Percentiles rank a stretch among this genome's conserved stretches.
Conservation (phyloP, 1,139 yeast species). For the Candida dubliniensis region DNA sequence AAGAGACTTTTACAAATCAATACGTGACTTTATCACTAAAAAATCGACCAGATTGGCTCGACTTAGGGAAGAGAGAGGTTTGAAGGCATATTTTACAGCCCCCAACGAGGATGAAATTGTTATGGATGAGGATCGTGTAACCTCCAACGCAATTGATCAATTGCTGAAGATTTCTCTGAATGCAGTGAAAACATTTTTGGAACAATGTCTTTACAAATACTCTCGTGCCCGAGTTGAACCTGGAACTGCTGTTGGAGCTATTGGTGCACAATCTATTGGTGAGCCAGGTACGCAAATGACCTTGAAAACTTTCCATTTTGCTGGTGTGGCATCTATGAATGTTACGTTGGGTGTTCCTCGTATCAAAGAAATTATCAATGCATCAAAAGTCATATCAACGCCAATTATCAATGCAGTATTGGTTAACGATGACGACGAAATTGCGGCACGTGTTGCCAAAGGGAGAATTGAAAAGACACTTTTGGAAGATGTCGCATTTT, state of each 20-base stretch:
- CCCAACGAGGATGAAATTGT: conserved; percentile 42
- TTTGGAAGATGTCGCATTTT: conserved; percentile 81
- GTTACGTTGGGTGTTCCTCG: conserved; percentile 99
- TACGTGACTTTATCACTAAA: conserved; percentile 58
- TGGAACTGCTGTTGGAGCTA: conserved; percentile 90
- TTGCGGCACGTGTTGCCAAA: conserved; percentile 97
- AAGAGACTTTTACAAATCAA: conserved; percentile 74
- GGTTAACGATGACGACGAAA: conserved; percentile 91
- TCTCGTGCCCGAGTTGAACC: conserved; percentile 94
- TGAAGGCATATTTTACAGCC: conserved; percentile 32
- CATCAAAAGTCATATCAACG: conserved; percentile 91
- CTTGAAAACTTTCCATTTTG: conserved; percentile 98
- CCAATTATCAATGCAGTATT: conserved; percentile 95
- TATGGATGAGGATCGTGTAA: conserved; percentile 48
- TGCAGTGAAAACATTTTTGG: conserved; percentile 67
- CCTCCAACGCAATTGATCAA: conserved; percentile 63
- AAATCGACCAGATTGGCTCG: conserved; percentile 60
- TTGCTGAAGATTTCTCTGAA: conserved; percentile 65
- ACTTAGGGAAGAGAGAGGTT: conserved; percentile 56
- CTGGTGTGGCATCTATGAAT: conserved; percentile 99
- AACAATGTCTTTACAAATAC: conserved; percentile 78
- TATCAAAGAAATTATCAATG: conserved; percentile 97
- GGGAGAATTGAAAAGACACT: conserved; percentile 95
- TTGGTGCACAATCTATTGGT: conserved; percentile 95
- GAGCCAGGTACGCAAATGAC: conserved; percentile 99